These are phyloP conservation scores for Malassezia nana DNA, from an alignment of 1,284 basidiomycete species.

Conservation along the genomic window DNA sequence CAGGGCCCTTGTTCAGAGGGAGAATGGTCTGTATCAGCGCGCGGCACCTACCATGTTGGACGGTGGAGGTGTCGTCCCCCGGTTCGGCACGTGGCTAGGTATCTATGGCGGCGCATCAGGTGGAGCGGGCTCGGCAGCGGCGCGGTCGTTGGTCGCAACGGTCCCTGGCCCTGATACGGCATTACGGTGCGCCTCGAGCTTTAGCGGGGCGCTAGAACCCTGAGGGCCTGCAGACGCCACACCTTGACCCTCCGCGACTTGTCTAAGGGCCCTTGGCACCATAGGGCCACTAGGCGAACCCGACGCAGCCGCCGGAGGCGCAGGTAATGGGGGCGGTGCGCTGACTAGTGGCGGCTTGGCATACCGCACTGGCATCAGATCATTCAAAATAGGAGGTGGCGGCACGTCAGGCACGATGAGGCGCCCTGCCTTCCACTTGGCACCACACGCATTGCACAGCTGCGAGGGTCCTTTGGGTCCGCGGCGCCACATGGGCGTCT, in stretches of 20 bases:
- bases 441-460: slow-evolving; percentile 45
- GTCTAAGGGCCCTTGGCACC: too few relatives aligned
- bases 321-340: background rate
- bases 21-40: background rate
- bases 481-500: slow-evolving; percentile 45
- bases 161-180: too few relatives aligned
- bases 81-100: background rate
- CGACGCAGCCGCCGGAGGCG: background rate
- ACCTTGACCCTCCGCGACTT: too few relatives aligned
- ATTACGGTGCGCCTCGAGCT: too few relatives aligned
- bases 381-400: slow-evolving; percentile 33
- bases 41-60: slow-evolving; percentile 3
- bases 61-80: background rate
- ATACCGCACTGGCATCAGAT: slow-evolving; percentile 17
- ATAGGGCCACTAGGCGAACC: too few relatives aligned
- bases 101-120: background rate
- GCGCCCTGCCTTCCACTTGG: slow-evolving; percentile 43
- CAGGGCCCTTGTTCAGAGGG: slow-evolving; percentile 8
- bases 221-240: too few relatives aligned
- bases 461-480: slow-evolving; percentile 40
- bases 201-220: too few relatives aligned
- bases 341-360: background rate
- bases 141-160: too few relatives aligned
- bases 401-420: slow-evolving; percentile 40
- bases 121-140: background rate